Base-by-base conservation (phyloP, 2,329 filamentous ascomycete genomes). In the Ceratocystis papillata region DNA sequence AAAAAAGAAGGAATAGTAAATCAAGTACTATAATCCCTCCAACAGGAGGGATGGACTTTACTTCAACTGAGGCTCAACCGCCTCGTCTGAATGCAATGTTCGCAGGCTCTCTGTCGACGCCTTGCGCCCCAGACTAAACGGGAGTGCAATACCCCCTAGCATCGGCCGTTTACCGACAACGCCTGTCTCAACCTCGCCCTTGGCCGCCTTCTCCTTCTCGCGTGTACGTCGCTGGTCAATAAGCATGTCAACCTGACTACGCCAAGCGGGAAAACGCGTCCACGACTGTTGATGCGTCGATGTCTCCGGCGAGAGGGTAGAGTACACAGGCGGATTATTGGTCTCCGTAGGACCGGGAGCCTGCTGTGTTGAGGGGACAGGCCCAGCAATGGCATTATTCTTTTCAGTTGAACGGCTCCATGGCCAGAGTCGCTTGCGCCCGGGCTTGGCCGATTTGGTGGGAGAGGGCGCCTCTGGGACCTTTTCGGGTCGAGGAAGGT, bases 61-160 rank as follows among this genome's bases (percentile, higher is more conserved):
- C 59, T 17, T 46, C 53, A 45, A 33, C 50, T 45, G 10, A 20
- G 62, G 44, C 62, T 48, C 45, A 20, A 66, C 41, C 3, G 75
- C 74, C 22, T 71, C 68, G 4, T 73, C 71, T 8, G 81, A 83
- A 45, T 79, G 77, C 22, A 90, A 74, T 0, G 87, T 90, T 64
- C 87, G 76, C 81, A 87, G 89, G 75, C 87, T 90, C 0, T 86
- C 86, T 20, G 84, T 87, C 3, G 83, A 81, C 1, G 82, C 81
- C 22, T 87, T 81, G 69, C 81, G 81, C 64, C 81, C 81, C 15
- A 92, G 73, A 66, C 83, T 87, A 72, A 92, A 92, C 0, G 88
- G 88, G 70, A 89, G 81, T 0, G 88, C 87, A 30, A 90, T 82
- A 0, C 87, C 86, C 22, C 83, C 84, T 5, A 88, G 78, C 59